phyloP scores from a whole-genome alignment of 148 eudicot genomes.

The Fagopyrum esculentum region DNA sequence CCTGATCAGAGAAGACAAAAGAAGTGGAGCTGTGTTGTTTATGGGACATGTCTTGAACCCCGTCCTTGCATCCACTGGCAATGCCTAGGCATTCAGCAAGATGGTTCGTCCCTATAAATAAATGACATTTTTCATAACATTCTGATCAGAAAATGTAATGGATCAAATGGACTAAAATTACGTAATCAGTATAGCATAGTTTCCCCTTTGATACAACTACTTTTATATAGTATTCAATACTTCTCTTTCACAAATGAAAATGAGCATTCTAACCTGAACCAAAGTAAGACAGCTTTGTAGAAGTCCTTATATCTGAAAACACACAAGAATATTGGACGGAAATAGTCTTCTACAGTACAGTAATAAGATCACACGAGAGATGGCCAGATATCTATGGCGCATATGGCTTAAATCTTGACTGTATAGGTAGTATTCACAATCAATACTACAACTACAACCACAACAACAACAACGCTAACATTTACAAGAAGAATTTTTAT shows the following conservation, averaged over 20 bases:
- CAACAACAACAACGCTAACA: background rate
- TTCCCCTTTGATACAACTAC: background rate
- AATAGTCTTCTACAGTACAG: too few relatives aligned
- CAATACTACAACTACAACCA: background rate
- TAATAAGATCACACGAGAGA: background rate
- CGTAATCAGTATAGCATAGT: background rate
- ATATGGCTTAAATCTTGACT: background rate
- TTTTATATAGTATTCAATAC: too few relatives aligned
- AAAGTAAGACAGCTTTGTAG: too few relatives aligned
- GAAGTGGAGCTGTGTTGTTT: background rate
- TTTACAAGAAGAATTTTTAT: background rate
- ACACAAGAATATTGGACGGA: too few relatives aligned
- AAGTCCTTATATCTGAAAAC: too few relatives aligned
- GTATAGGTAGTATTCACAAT: background rate
- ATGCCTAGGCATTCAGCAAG: background rate
- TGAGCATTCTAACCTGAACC: too few relatives aligned
- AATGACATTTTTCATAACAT: background rate
- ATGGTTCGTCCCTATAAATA: background rate
- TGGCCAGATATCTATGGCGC: background rate
- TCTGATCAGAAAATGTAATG: background rate
- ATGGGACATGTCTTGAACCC: background rate
- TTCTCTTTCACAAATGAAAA: too few relatives aligned
- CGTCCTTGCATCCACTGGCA: background rate
- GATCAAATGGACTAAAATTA: too few relatives aligned
- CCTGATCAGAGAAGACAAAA: conserved; percentile 21